These are phyloP conservation scores for Tricholoma sp. DNA, from an alignment of 768 basidiomycete species.

Conservation along the genomic window DNA sequence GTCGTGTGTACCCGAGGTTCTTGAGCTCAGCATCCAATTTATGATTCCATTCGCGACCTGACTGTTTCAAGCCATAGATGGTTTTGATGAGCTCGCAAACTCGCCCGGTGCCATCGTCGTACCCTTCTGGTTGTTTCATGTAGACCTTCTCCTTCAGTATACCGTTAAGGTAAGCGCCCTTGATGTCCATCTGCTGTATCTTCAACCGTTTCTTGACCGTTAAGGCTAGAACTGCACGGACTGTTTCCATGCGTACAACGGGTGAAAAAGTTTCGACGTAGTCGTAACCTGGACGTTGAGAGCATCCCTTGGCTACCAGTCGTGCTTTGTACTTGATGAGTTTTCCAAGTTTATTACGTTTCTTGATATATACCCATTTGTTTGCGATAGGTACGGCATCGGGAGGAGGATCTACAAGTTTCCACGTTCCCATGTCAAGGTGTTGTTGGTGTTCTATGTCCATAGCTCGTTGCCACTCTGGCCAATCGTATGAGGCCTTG, in stretches of 20 bases:
- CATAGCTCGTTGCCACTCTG: constrained; percentile 14
- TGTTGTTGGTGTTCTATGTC: constrained; percentile 15
- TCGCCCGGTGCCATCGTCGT: constrained; percentile 5
- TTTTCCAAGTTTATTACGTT: constrained; percentile 22
- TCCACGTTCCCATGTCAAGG: constrained; percentile 16
- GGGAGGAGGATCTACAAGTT: constrained; percentile 12
- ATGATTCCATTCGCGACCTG: constrained; percentile 22
- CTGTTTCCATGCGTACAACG: constrained; percentile 8
- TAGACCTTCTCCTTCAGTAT: constrained; percentile 23
- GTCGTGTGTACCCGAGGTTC: constrained; percentile 13
- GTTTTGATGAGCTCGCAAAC: constrained; percentile 3
- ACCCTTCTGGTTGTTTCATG: constrained; percentile 26
- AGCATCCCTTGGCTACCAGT: constrained; percentile 31
- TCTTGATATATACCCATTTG: constrained; percentile 26
- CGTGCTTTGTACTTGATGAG: constrained; percentile 27
- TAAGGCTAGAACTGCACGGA: constrained; percentile 18
- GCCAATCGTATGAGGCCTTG: not conserved
- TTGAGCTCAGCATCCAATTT: constrained; percentile 17
- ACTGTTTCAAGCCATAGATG: constrained; percentile 10
- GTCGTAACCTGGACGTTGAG: constrained; percentile 28
- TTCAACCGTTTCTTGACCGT: constrained; percentile 6
- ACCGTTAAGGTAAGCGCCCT: constrained; percentile 10
- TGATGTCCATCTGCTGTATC: constrained; percentile 8
- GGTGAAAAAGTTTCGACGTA: constrained; percentile 24
- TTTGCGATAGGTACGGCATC: constrained; percentile 10